These are phyloP conservation scores for Herpetospermum pedunculosum DNA, from an alignment of 306 rosid genomes.

Conservation along the genomic window DNA sequence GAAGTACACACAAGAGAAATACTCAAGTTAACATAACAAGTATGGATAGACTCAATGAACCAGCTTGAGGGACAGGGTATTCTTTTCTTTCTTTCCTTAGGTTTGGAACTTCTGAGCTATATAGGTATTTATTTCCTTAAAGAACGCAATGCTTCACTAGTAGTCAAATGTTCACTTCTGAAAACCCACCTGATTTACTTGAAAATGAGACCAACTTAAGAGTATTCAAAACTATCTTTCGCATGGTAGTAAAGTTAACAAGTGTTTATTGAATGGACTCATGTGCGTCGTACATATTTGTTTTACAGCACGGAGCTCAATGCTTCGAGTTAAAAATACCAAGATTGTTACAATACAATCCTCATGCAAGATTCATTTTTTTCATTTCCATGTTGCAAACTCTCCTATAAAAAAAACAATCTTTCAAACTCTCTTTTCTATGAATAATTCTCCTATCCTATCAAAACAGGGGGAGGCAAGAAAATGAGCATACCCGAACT, in stretches of 20 bases:
- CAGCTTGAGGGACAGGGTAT: background rate
- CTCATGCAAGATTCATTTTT: background rate
- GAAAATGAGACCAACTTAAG: background rate
- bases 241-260: background rate
- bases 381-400: background rate
- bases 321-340: background rate
- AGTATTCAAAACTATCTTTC: background rate
- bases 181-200: background rate
- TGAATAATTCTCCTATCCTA: background rate
- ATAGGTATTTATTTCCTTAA: background rate
- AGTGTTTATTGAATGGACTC: background rate
- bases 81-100: background rate
- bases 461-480: background rate
- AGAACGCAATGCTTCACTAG: background rate
- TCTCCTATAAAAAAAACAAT: no score
- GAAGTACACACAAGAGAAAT: background rate
- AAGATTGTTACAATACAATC: background rate
- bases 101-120: background rate
- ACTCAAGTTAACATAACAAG: background rate
- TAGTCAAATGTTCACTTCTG: background rate
- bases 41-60: background rate
- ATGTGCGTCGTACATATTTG: background rate
- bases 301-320: background rate
- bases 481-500: slow-evolving; percentile 63
- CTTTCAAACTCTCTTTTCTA: no score